Evolutionary conservation across 305 asterid genomes (phyloP).

Genomic region (Solanum chacoense): DNA sequence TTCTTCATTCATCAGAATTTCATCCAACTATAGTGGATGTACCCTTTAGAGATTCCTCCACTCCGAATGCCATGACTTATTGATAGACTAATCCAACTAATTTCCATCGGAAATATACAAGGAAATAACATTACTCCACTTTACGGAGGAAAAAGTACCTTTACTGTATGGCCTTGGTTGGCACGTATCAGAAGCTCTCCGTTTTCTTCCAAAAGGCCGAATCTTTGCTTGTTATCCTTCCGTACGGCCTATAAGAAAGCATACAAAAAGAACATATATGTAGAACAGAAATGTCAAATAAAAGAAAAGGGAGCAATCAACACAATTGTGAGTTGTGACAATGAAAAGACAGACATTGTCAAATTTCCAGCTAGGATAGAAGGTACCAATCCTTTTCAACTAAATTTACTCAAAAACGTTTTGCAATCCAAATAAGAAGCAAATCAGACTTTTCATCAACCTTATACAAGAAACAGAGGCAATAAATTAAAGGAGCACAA

Average conservation of each 20-base stretch:
- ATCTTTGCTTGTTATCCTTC: conserved; percentile 83
- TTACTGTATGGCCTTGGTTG: conserved; percentile 79
- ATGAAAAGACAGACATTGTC: no score
- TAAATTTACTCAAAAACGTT: background rate
- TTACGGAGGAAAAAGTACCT: conserved; percentile 20
- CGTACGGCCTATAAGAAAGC: conserved; percentile 48
- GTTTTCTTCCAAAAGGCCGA: conserved; percentile 65
- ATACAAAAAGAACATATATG: background rate
- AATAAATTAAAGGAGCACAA: background rate
- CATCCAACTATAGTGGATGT: background rate
- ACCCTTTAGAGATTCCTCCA: background rate
- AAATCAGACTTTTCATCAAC: background rate
- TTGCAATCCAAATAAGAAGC: background rate
- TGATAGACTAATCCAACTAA: background rate
- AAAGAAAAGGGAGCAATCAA: background rate
- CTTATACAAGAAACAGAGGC: background rate
- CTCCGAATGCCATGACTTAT: background rate
- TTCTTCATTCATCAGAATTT: background rate
- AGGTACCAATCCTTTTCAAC: background rate
- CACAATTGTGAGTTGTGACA: background rate
- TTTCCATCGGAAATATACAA: background rate
- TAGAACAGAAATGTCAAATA: background rate
- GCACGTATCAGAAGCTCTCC: conserved; percentile 88
- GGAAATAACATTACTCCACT: background rate
- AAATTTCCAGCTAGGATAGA: background rate